These are phyloP conservation scores for Chlorella sp. DNA, from an alignment of 139 green algal genomes.

Conservation along the genomic window DNA sequence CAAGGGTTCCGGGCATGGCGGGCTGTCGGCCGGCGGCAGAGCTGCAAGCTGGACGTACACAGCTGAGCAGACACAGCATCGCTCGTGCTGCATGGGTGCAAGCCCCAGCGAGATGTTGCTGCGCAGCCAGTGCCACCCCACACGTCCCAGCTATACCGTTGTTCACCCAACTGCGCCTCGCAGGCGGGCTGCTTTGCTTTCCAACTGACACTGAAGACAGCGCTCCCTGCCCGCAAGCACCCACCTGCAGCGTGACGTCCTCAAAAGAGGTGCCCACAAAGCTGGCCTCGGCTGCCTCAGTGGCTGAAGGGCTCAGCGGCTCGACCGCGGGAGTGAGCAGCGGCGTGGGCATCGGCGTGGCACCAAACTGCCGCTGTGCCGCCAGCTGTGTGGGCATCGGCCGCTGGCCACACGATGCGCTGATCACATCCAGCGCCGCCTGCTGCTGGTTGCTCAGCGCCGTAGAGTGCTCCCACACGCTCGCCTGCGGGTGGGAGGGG, in stretches of 20 bases:
- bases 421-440: slow-evolving; percentile 61
- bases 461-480: slow-evolving; percentile 72
- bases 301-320: neutral
- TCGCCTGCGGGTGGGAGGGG: slow-evolving; percentile 52
- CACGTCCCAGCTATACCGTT: no score
- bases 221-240: neutral
- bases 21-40: no score
- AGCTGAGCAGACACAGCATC: no score
- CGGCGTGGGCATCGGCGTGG: slow-evolving; percentile 2
- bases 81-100: no score
- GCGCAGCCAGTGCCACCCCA: no score
- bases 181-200: no score
- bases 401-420: slow-evolving; percentile 56
- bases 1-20: no score
- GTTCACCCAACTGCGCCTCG: no score
- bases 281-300: slow-evolving; percentile 35
- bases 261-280: slow-evolving; percentile 63
- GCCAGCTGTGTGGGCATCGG: slow-evolving; percentile 60
- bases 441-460: slow-evolving; percentile 72
- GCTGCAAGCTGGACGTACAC: no score
- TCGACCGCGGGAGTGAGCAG: neutral
- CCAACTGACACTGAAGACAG: neutral
- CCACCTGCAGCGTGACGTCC: slow-evolving; percentile 33
- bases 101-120: no score
- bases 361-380: neutral